These are phyloP conservation scores for Escovopsis sp. DNA, from an alignment of 2,329 filamentous ascomycete genomes.

Conservation along the genomic window DNA sequence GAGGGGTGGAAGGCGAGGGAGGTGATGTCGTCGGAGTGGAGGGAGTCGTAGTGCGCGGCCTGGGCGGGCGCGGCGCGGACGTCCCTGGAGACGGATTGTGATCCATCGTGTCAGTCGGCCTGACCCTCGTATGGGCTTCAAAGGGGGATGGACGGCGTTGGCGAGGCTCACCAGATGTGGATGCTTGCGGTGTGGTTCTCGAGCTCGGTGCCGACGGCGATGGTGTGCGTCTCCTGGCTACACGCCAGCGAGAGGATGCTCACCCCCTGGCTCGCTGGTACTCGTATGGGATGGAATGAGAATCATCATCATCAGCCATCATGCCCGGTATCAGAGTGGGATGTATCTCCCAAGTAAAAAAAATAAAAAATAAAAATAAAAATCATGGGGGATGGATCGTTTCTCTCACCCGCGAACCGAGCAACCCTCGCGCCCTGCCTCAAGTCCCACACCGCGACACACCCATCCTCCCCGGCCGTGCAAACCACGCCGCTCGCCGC, in stretches of 20 bases:
- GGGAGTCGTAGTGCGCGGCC: constrained; percentile 43
- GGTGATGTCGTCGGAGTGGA: constrained; percentile 55
- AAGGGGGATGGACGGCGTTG: no score
- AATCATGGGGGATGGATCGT: no score
- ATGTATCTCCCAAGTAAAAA: no score
- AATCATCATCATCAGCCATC: no score
- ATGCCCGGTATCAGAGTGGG: no score
- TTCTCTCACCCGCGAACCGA: constrained; percentile 32
- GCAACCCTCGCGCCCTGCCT: constrained; percentile 31
- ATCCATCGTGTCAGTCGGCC: no score
- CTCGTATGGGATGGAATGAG: no score
- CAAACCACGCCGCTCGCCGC: constrained; percentile 39
- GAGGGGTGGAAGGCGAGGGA: constrained; percentile 44
- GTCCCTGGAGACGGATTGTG: constrained; percentile 33
- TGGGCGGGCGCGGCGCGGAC: constrained; percentile 33
- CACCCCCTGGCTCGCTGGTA: constrained; percentile 29
- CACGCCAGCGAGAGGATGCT: constrained; percentile 51
- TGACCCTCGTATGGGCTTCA: no score
- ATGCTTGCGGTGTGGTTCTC: constrained; percentile 48
- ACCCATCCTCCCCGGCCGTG: constrained; percentile 59
- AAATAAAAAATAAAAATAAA: no score
- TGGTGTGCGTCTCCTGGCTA: constrained; percentile 36
- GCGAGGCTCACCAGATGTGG: constrained; percentile 37
- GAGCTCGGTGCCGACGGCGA: constrained; percentile 62
- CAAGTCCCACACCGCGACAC: constrained; percentile 51